Conservation (phyloP, 192 early-diverging fungal genomes). For the Coemansia sp. region DNA sequence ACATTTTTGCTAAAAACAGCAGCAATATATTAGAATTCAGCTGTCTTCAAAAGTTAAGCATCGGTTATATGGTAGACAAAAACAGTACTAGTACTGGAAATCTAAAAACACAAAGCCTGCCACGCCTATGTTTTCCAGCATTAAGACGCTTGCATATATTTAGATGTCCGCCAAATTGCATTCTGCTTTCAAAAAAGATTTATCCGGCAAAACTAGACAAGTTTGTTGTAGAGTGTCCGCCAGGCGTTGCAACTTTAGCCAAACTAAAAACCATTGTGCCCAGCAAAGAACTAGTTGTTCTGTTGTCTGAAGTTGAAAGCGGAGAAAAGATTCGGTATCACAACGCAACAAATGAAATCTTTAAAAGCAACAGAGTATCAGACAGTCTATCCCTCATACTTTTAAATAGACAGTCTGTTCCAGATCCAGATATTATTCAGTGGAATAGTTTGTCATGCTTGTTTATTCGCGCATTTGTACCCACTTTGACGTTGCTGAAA, state of each 20-base stretch:
- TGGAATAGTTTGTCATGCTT: slow-evolving; percentile 5
- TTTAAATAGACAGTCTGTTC: slow-evolving; percentile 7
- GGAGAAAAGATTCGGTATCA: background rate
- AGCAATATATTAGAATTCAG: background rate
- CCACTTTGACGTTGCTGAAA: background rate
- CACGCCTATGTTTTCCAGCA: background rate
- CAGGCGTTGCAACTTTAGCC: background rate
- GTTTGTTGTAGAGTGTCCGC: background rate
- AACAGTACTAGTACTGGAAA: background rate
- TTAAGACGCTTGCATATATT: slow-evolving; percentile 2
- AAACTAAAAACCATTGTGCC: background rate
- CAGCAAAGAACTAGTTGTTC: slow-evolving; percentile 1
- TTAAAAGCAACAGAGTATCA: background rate
- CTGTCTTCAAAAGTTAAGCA: slow-evolving; percentile 7
- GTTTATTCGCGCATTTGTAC: background rate
- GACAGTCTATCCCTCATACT: slow-evolving; percentile 4
- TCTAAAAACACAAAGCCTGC: background rate
- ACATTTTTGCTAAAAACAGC: background rate
- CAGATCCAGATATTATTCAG: slow-evolving; percentile 4
- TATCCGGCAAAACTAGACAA: slow-evolving; percentile 9
- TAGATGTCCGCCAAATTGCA: slow-evolving; percentile 9
- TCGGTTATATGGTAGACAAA: slow-evolving; percentile 3
- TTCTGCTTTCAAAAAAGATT: slow-evolving; percentile 1
- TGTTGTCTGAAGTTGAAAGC: background rate
- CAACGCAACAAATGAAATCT: slow-evolving; percentile 3